Evolutionary conservation across 2,329 filamentous ascomycete genomes (phyloP), one percentile per base, ranked within the genome.

Genomic region (Neopestalotiopsis clavispora): DNA sequence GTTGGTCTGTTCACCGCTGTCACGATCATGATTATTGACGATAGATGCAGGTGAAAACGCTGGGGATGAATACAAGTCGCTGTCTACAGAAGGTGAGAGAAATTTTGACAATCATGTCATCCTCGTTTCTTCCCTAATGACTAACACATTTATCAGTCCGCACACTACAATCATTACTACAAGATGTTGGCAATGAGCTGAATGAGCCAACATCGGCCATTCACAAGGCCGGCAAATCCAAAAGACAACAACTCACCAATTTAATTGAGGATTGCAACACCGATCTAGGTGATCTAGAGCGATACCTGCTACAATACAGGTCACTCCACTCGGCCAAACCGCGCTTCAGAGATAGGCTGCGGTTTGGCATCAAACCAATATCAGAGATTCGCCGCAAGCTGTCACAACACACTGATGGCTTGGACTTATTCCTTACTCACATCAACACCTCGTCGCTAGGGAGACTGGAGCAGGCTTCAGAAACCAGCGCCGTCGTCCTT

Each of bases 151-250:
- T 4, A 17, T 20, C 62, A 65, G 62, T 65, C 45, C 62, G 17
- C 9, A 40, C 34, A 30, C 28, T 65, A 40, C 62, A 65, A 40
- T 32, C 62, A 52, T 42, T 65, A 20, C 38, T 65, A 49, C 62
- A 65, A 30, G 38, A 65, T 30, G 62, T 65, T 14, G 62, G 62
- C 5, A 52, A 65, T 23, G 62, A 65, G 40, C 38, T 65, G 38
- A 12, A 30, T n/a, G 38, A 65, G 38, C 62, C 62, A 28, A 65
- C 14, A 45, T 65, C 62, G 14, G 62, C 40, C 62, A 49, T 65
- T n/a, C 62, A 65, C 62, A 65, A 65, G 62, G 32, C 62, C 23
- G 62, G 62, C 32, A 65, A 65, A 45, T 65, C 62, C 17, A 42
- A 65, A 23, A 42, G 38, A 30, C 40, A 30, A 40, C 62, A 65